Percentiles rank a stretch among this genome's conserved stretches.
phyloP scores from a whole-genome alignment of 1,284 basidiomycete species.

The Austroboletus olivaceoglutinosus region DNA sequence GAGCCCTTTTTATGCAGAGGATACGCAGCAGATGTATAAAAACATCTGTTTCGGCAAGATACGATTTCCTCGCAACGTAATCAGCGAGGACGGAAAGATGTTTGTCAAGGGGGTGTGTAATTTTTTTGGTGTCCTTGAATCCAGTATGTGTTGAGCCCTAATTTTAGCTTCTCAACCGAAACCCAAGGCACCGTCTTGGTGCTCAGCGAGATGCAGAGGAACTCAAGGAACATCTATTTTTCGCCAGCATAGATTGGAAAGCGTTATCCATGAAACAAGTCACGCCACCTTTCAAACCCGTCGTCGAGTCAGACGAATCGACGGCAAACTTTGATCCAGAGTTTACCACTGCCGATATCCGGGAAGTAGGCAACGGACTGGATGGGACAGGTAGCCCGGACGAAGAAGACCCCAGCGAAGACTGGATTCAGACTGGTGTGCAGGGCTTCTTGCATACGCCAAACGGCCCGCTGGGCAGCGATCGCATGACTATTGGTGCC shows the following conservation, averaged over 20 bases:
- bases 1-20: slow-evolving; percentile 99
- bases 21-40: slow-evolving; percentile 99
- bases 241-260: slow-evolving; percentile 89
- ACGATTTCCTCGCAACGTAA: slow-evolving; percentile 95
- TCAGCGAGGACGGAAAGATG: slow-evolving; percentile 97
- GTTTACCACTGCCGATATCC: slow-evolving; percentile 87
- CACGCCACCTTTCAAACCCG: slow-evolving; percentile 96
- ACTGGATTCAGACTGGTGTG: slow-evolving; percentile 51
- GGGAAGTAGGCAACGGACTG: slow-evolving; percentile 62
- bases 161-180: slow-evolving; percentile 88
- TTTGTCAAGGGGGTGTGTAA: slow-evolving; percentile 90
- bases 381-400: slow-evolving; percentile 52
- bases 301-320: slow-evolving; percentile 97
- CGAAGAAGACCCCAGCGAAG: slow-evolving; percentile 74
- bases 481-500: slow-evolving; percentile 33
- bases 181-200: slow-evolving; percentile 95
- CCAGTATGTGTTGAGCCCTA: slow-evolving; percentile 15
- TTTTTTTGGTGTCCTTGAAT: slow-evolving; percentile 9
- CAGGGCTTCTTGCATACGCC: slow-evolving; percentile 52
- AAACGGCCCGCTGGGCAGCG: slow-evolving; percentile 72
- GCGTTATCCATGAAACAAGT: slow-evolving; percentile 87
- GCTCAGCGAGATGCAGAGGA: slow-evolving; percentile 90
- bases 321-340: slow-evolving; percentile 98
- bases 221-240: slow-evolving; percentile 96
- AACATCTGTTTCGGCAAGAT: slow-evolving; percentile 99